Percentiles rank a stretch among this genome's conserved stretches.
Conservation (phyloP, 768 basidiomycete genomes). For the Naganishia vaughanmartiniae region DNA sequence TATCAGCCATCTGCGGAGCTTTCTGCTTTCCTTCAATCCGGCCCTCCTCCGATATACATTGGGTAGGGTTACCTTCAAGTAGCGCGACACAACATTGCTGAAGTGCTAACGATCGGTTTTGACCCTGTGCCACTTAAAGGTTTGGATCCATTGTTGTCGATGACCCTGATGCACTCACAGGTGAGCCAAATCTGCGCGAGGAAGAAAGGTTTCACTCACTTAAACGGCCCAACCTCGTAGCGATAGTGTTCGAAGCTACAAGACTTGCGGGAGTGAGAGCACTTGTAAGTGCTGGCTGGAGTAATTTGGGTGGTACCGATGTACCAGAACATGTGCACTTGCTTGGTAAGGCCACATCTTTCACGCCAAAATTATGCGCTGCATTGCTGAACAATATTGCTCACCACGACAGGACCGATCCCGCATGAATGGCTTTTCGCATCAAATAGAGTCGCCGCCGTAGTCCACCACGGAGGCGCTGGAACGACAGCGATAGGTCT, state of each 20-base stretch:
- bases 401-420: slow-evolving; percentile 37
- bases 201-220: not conserved
- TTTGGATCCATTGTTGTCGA: slow-evolving; percentile 66
- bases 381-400: not conserved
- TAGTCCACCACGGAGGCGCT: slow-evolving; percentile 66
- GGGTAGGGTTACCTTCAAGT: slow-evolving; percentile 53
- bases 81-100: not conserved
- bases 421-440: slow-evolving; percentile 71
- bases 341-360: slow-evolving; percentile 54
- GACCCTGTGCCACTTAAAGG: not conserved
- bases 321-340: slow-evolving; percentile 63
- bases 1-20: slow-evolving; percentile 59
- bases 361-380: not conserved
- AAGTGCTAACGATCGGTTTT: not conserved
- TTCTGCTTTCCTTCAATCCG: slow-evolving; percentile 57
- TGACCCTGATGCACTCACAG: slow-evolving; percentile 60
- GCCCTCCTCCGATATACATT: slow-evolving; percentile 62
- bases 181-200: not conserved
- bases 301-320: slow-evolving; percentile 59
- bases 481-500: slow-evolving; percentile 67
- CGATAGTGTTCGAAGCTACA: slow-evolving; percentile 63
- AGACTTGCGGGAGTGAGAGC: slow-evolving; percentile 61
- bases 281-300: slow-evolving; percentile 67
- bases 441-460: slow-evolving; percentile 58
- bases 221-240: slow-evolving; percentile 30